These are phyloP conservation scores for Vigna reflexopilosa DNA, from an alignment of 306 rosid species.

Conservation along the genomic window DNA sequence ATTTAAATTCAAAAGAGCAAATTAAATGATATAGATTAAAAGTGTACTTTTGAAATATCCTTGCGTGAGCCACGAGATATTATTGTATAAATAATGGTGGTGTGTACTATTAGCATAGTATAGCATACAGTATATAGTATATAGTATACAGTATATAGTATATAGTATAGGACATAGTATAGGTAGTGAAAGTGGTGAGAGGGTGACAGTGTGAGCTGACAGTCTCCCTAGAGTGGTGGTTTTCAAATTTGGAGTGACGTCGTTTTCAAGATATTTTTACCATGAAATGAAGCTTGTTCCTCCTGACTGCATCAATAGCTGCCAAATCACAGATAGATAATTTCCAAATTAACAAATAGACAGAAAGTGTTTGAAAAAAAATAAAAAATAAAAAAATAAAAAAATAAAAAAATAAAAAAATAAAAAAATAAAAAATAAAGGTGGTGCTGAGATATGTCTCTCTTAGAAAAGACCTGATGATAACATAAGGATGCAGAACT, in stretches of 20 bases:
- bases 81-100: not conserved
- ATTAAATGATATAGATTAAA: too few relatives aligned
- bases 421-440: not conserved
- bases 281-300: not conserved
- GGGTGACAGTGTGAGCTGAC: slow-evolving; percentile 18
- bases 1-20: too few relatives aligned
- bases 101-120: not conserved
- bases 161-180: not conserved
- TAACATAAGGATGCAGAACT: not conserved
- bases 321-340: not conserved
- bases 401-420: too few relatives aligned
- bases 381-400: not conserved
- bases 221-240: slow-evolving; percentile 11
- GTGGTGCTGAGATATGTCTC: slow-evolving; percentile 34
- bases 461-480: slow-evolving; percentile 28
- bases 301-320: not conserved
- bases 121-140: not conserved
- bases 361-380: slow-evolving; percentile 1
- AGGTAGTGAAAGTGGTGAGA: slow-evolving; percentile 12
- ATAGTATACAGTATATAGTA: too few relatives aligned
- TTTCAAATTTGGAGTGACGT: slow-evolving; percentile 30
- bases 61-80: too few relatives aligned
- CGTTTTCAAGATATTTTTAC: not conserved
- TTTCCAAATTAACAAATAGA: slow-evolving; percentile 28
- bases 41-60: too few relatives aligned